phyloP scores from a whole-genome alignment of 805 yeast species.

The Nakazawaea anatomiae region DNA sequence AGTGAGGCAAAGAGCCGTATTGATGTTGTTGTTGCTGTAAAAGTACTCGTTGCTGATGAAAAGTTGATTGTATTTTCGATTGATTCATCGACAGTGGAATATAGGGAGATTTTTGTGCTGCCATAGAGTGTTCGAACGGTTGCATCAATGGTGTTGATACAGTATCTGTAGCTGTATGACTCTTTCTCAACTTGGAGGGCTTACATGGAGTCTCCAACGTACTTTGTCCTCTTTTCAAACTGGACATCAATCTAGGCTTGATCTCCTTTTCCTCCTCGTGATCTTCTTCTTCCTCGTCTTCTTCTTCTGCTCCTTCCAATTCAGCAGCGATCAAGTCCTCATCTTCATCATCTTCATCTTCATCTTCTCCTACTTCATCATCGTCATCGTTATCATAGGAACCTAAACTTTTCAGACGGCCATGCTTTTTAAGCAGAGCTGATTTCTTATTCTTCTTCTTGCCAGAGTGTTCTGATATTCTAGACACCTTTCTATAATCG shows the following conservation, averaged over 20 bases:
- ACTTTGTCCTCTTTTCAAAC: background rate
- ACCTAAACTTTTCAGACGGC: slow-evolving; percentile 1
- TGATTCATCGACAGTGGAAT: slow-evolving; percentile 1
- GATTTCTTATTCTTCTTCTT: background rate
- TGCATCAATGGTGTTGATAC: background rate
- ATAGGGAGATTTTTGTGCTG: background rate
- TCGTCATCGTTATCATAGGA: slow-evolving; percentile 10
- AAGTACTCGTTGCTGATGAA: slow-evolving; percentile 9
- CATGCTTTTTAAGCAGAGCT: background rate
- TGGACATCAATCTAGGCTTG: background rate
- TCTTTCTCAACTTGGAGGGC: background rate
- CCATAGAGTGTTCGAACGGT: background rate
- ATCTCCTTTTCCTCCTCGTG: background rate
- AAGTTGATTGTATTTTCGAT: slow-evolving; percentile 9
- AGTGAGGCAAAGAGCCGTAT: background rate
- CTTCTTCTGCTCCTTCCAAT: background rate
- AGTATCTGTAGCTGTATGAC: background rate
- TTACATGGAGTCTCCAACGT: background rate
- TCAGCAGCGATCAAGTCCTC: background rate
- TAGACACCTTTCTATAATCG: slow-evolving; percentile 36
- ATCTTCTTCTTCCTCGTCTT: slow-evolving; percentile 5
- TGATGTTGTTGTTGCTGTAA: slow-evolving; percentile 9
- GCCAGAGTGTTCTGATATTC: slow-evolving; percentile 13
- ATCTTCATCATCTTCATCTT: slow-evolving; percentile 13
- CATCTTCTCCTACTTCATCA: slow-evolving; percentile 11